Base-by-base conservation (phyloP, 345 rosid species). In the Populus tremula region DNA sequence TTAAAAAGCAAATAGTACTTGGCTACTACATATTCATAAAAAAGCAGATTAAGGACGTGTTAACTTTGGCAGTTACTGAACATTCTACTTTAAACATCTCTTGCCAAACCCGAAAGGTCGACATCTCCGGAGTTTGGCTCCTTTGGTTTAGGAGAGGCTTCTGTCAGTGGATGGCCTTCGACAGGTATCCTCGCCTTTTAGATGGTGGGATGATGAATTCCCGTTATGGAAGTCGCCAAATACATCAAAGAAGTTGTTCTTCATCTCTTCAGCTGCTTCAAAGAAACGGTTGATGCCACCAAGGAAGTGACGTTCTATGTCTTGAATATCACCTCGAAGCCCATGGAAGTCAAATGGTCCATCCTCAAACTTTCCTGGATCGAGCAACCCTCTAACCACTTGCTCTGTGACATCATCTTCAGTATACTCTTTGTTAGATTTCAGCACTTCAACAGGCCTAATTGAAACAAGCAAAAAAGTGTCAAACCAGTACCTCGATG, bases 391-490 rank as follows among this genome's bases (percentile, higher is more conserved):
- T 66, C 81, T 83, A 18, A 63, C 77, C 67, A 91, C 81, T 83
- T 83, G 83, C 27, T 90, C 87, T 0, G 97, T 93, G n/a, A 93
- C 90, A 76, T 93, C 97, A 16, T 93, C 99, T 86, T 93, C 99
- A 5, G 96, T 90, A 81, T 92, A 92, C 82, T 93, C 99, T 78
- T 81, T 92, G 85, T 83, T 87, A 38, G 96, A 96, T 53, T 88
- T 75, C 82, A 96, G 71, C 63, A 96, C 88, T 86, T 92, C 88
- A 29, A 84, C 66, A 20, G 97, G 94, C 88, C 98, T 93, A 74
- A 77, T 65, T 4, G 53, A 78, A 83, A 78, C 47, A 47, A 59
- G 45, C 21, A 36, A 53, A 61, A 33, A 27, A 29, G 4, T 14
- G 16, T 68, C 20, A 38, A 76, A 13, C 5, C 45, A 50, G 4